A percentile compares a stretch with the other conserved stretches of the same genome.
Conservation (phyloP, 139 green algal species). For the Haematococcus sp. region DNA sequence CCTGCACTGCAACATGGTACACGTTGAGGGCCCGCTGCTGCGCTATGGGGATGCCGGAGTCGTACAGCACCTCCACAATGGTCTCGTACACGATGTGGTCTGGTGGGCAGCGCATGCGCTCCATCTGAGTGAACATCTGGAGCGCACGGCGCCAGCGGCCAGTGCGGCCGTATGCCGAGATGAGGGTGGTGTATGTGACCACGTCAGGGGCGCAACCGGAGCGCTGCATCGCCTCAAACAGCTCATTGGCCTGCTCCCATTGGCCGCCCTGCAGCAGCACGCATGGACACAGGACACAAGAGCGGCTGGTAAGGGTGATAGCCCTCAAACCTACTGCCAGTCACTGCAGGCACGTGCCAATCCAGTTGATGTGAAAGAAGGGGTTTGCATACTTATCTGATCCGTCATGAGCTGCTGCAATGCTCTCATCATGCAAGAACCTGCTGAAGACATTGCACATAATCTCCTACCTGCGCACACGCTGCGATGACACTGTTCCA, state of each 20-base stretch:
- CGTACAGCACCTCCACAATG: constrained; percentile 80
- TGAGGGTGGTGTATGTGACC: constrained; percentile 85
- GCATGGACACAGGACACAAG: neutral
- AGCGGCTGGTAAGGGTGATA: neutral
- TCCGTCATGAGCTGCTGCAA: too few relatives aligned
- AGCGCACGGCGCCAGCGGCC: constrained; percentile 68
- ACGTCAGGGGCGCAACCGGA: constrained; percentile 75
- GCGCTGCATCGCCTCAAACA: constrained; percentile 76
- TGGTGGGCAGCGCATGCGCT: constrained; percentile 50
- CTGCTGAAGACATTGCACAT: constrained; percentile 12
- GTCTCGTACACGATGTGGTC: constrained; percentile 88
- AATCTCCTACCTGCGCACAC: constrained; percentile 36
- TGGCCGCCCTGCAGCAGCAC: constrained; percentile 36
- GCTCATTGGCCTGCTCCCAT: constrained; percentile 70
- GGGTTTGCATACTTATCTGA: too few relatives aligned
- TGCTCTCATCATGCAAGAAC: constrained; percentile 49
- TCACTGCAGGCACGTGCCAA: too few relatives aligned
- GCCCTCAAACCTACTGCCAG: neutral
- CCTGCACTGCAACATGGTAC: constrained; percentile 19
- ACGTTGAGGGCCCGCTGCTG: constrained; percentile 43
- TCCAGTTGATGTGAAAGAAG: too few relatives aligned
- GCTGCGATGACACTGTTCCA: constrained; percentile 62
- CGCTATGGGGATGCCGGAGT: constrained; percentile 77
- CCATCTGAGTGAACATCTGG: constrained; percentile 57
- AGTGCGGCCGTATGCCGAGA: constrained; percentile 71